Evolutionary conservation across 1,284 basidiomycete species (phyloP).

Genomic region (Cryptococcus deneoformans): DNA sequence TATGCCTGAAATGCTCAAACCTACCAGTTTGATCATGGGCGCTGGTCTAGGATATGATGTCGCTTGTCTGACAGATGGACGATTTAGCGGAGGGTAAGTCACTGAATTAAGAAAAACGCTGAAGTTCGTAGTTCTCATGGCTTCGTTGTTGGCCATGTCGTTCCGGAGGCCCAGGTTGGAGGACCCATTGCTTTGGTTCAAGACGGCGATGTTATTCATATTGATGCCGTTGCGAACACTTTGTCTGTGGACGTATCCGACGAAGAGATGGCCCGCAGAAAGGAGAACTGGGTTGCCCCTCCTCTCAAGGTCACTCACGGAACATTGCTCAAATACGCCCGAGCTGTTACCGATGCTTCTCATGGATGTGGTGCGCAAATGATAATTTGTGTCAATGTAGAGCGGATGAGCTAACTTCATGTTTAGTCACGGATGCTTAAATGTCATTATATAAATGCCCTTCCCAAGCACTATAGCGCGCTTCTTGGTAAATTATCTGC

Average conservation of each 20-base stretch:
- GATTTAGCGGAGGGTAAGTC: constrained; percentile 81
- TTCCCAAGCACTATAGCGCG: no score
- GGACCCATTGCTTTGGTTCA: constrained; percentile 92
- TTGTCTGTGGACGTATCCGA: constrained; percentile 81
- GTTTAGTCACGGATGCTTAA: no score
- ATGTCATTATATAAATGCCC: no score
- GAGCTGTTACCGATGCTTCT: constrained; percentile 71
- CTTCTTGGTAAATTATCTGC: no score
- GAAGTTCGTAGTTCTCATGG: constrained; percentile 51
- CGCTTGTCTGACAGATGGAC: constrained; percentile 92
- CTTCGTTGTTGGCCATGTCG: constrained; percentile 53
- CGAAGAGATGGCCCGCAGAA: constrained; percentile 69
- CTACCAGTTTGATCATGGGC: constrained; percentile 87
- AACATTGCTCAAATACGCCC: constrained; percentile 83
- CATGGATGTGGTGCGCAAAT: constrained; percentile 43
- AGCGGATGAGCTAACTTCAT: no score
- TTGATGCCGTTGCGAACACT: constrained; percentile 73
- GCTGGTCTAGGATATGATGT: constrained; percentile 88
- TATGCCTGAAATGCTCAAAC: constrained; percentile 84
- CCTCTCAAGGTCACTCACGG: constrained; percentile 82
- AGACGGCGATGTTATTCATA: constrained; percentile 83
- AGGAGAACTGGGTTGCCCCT: constrained; percentile 72
- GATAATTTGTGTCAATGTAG: no score
- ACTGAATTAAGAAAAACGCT: not conserved
- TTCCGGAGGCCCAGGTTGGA: constrained; percentile 84